These are phyloP conservation scores for Ophiocordyceps camponoti-saundersi DNA, from an alignment of 2,329 filamentous ascomycete genomes.

Conservation along the genomic window DNA sequence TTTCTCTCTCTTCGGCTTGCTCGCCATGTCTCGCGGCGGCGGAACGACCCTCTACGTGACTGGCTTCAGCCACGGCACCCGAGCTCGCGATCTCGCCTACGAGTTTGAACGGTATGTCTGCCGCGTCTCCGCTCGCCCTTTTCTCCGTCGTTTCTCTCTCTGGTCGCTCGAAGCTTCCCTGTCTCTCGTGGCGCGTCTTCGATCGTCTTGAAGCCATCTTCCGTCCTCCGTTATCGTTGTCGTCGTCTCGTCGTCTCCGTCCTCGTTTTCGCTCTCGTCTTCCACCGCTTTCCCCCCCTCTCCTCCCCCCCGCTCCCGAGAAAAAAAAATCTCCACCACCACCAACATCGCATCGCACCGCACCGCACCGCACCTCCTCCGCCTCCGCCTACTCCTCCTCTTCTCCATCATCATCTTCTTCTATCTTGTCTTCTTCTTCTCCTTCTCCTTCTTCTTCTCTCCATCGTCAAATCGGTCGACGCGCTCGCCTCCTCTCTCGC, in stretches of 20 bases:
- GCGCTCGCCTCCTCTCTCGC: conserved; percentile 9
- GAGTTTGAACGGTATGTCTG: conserved; percentile 99
- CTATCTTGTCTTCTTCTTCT: conserved; percentile 8
- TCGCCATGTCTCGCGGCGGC: conserved; percentile 69
- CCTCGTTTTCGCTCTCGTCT: conserved; percentile 10
- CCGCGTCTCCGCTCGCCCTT: conserved; percentile 22
- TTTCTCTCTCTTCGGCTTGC: not conserved
- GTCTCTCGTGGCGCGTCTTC: conserved; percentile 7
- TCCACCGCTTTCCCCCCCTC: conserved; percentile 6
- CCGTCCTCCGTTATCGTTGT: conserved; percentile 7
- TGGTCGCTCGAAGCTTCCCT: conserved; percentile 10
- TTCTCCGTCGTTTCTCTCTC: conserved; percentile 13
- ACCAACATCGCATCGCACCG: not conserved
- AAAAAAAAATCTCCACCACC: not conserved
- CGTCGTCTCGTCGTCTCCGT: conserved; percentile 8
- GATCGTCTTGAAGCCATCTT: conserved; percentile 8
- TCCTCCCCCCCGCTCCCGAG: not conserved
- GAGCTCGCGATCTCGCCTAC: conserved; percentile 97
- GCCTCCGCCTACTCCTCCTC: conserved; percentile 7
- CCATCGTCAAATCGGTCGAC: conserved; percentile 9
- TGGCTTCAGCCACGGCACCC: conserved; percentile 96
- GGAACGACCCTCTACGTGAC: conserved; percentile 95
- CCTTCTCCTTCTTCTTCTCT: conserved; percentile 7
- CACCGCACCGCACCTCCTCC: conserved; percentile 3
- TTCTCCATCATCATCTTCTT: conserved; percentile 9